Conservation (phyloP, 257 asterid species). For the Ehretia macrophylla region DNA sequence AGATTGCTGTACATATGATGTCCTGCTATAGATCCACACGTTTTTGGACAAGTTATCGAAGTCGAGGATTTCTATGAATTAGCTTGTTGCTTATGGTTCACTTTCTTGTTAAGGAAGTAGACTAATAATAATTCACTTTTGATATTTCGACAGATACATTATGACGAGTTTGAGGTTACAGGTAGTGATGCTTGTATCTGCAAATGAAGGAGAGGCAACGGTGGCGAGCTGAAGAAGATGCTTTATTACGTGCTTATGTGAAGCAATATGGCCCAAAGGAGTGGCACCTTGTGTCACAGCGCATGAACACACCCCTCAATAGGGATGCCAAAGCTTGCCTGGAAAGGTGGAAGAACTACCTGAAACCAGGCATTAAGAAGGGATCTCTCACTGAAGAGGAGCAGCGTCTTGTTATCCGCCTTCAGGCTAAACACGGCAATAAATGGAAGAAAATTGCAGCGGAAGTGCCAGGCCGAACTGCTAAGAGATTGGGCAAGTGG, state of each 20-base stretch:
- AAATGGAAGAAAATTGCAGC: conserved; percentile 79
- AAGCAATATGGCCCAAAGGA: conserved; percentile 63
- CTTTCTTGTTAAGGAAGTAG: neutral
- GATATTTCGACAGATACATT: conserved; percentile 11
- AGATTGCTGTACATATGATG: too few relatives aligned
- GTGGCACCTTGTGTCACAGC: conserved; percentile 60
- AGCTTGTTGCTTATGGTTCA: neutral
- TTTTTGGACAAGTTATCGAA: too few relatives aligned
- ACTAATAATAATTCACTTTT: neutral
- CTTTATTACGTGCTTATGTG: conserved; percentile 51
- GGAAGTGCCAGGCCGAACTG: conserved; percentile 65
- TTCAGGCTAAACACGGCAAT: conserved; percentile 53
- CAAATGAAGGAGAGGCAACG: conserved; percentile 78
- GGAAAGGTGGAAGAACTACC: conserved; percentile 76
- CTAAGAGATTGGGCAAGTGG: conserved; percentile 75
- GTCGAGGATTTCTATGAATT: neutral
- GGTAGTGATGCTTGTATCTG: conserved; percentile 30
- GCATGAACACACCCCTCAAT: conserved; percentile 49
- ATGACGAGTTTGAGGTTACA: conserved; percentile 50
- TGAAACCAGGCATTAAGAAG: conserved; percentile 65
- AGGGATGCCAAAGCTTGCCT: conserved; percentile 67
- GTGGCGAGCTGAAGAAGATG: conserved; percentile 77
- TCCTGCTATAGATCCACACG: too few relatives aligned
- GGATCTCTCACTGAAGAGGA: conserved; percentile 59
- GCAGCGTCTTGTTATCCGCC: conserved; percentile 53